Percentiles rank a stretch among this genome's conserved stretches.
These are phyloP conservation scores for Chlamydomonas urium DNA, from an alignment of 139 green algal genomes.

Conservation along the genomic window DNA sequence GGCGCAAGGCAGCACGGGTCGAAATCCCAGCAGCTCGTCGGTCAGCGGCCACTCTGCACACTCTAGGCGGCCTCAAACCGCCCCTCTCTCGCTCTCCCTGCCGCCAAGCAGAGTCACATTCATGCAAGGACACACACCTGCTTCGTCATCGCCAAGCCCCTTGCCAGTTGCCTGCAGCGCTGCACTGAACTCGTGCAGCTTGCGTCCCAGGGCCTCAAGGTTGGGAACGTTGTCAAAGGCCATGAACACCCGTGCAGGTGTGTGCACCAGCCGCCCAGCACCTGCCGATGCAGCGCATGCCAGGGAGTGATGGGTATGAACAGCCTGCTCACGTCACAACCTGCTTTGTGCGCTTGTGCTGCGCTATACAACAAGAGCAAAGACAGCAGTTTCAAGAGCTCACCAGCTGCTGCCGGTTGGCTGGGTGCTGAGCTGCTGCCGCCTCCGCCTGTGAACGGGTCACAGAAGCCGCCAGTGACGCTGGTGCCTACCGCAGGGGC, in stretches of 20 bases:
- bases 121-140: background rate
- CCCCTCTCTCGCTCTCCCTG: no score
- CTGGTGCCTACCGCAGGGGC: background rate
- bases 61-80: no score
- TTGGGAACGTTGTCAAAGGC: conserved; percentile 51
- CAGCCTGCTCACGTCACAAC: no score
- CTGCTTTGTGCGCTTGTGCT: no score
- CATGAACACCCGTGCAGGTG: conserved; percentile 32
- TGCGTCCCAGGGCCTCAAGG: conserved; percentile 33
- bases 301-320: no score
- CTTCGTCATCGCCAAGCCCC: background rate
- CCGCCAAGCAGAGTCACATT: background rate
- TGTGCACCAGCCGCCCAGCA: conserved; percentile 10
- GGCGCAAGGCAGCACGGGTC: no score
- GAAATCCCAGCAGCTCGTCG: no score
- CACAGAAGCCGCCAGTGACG: conserved; percentile 37
- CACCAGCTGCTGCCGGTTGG: conserved; percentile 2
- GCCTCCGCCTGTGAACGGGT: conserved; percentile 48
- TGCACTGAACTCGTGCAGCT: conserved; percentile 42
- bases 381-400: background rate
- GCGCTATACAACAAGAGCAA: no score
- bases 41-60: no score
- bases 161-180: conserved; percentile 7
- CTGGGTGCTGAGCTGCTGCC: background rate
- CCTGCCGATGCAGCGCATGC: background rate